phyloP scores from a whole-genome alignment of 495 filamentous ascomycete genomes.

The Trichoderma parareesei region DNA sequence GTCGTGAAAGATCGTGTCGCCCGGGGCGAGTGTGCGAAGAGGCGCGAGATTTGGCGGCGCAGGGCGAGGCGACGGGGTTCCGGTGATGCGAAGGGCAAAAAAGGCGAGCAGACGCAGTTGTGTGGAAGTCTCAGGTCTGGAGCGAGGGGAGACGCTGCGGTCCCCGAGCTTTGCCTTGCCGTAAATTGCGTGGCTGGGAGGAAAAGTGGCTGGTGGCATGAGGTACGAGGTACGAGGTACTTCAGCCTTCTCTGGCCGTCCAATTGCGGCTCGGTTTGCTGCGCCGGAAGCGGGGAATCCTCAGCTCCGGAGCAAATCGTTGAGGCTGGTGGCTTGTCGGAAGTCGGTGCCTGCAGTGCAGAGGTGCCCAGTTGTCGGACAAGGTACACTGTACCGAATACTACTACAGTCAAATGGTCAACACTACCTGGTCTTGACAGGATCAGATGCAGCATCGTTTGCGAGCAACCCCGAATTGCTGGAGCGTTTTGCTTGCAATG shows the following conservation, averaged over 20 bases:
- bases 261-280: background rate
- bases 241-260: background rate
- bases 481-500: too few species aligned
- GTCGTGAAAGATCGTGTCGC: background rate
- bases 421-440: too few species aligned
- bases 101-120: background rate
- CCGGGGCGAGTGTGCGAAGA: background rate
- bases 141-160: conserved; percentile 7
- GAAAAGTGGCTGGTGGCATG: background rate
- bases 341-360: background rate
- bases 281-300: background rate
- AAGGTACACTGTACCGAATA: background rate
- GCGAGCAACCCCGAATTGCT: too few species aligned
- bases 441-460: too few species aligned
- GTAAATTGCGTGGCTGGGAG: conserved; percentile 9
- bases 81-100: conserved; percentile 3
- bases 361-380: background rate
- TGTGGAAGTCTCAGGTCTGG: conserved; percentile 4
- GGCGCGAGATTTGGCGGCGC: background rate
- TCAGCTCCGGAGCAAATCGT: background rate
- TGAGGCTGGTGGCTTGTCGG: background rate
- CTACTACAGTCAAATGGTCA: background rate
- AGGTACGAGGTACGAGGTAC: background rate
- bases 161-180: background rate
- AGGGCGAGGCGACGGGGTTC: background rate